phyloP scores from a whole-genome alignment of 2,329 filamentous ascomycete species.

The Sporothrix globosa region DNA sequence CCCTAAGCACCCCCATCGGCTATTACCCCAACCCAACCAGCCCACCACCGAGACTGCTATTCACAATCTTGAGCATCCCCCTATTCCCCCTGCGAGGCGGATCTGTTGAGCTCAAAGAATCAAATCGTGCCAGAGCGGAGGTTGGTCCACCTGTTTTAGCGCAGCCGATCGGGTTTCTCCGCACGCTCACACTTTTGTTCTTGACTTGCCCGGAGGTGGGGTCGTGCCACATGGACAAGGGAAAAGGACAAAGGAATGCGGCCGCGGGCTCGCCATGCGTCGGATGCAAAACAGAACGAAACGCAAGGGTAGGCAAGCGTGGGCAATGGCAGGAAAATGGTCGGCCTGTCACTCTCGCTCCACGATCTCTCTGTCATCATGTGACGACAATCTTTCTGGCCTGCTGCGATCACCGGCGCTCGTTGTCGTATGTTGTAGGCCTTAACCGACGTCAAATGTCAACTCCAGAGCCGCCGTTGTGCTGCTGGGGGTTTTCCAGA shows the following conservation, averaged over 20 bases:
- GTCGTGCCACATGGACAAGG: neutral
- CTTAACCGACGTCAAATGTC: neutral
- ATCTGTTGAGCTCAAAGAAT: neutral
- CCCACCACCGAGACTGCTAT: too few relatives aligned
- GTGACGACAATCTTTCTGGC: neutral
- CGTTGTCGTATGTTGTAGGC: neutral
- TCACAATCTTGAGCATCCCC: too few relatives aligned
- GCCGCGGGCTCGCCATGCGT: neutral
- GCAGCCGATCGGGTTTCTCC: neutral
- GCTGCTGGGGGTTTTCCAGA: neutral
- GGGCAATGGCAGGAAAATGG: neutral
- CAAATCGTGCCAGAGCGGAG: neutral
- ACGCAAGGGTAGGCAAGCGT: too few relatives aligned
- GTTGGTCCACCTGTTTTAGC: slow-evolving; percentile 5
- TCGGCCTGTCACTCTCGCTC: neutral
- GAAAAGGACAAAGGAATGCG: neutral
- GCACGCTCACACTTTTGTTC: neutral
- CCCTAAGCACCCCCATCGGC: neutral
- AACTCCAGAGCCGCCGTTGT: neutral
- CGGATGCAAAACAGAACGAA: neutral
- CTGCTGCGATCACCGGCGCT: slow-evolving; percentile 12
- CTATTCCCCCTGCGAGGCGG: neutral
- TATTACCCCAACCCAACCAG: neutral
- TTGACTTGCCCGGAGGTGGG: neutral
- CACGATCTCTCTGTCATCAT: neutral